Base-by-base conservation (phyloP, 2,329 filamentous ascomycete species). In the Fusarium humuli region DNA sequence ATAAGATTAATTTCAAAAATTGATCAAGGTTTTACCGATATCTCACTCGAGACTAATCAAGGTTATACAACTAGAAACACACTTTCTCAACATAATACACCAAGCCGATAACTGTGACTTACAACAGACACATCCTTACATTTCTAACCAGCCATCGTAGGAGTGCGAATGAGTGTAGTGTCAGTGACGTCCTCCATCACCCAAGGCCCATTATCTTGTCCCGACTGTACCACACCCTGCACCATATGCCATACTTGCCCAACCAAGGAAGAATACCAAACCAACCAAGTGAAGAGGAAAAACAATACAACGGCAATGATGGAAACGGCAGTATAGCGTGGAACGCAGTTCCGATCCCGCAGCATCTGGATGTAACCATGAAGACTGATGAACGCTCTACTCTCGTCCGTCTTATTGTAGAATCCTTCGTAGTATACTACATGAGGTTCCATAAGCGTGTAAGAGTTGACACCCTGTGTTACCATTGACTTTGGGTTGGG, bases 381-480 rank as follows among this genome's bases (percentile, higher is more conserved):
- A 10, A 78, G 53, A 20, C 63, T 69, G 4, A 70, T 45, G 22
- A 73, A 70, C 10, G 32, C 46, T 18, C 56, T 53, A 4, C 53
- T 29, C 46, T 80, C 77, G 6, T 75, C 73, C 5, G 27, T 29
- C 18, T 75, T 70, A 12, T 71, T 23, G 7, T 59, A 22, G 3
- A 68, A 57, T 12, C 79, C 78, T 13, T 71, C 53, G 22, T 80
- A 80, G 53, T 75, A 80, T 14, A 77, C 70, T 14, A 75, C 77
- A 13, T 75, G 74, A 10, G 77, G 63, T 6, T 74, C 59, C 62
- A 75, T 65, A 23, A 78, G 60, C 5, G 37, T 74, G 45, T 73
- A 74, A 9, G 63, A 66, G 12, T 46, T 59, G 13, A 65, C 66
- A 13, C 75, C 73, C 12, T 60, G 37, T 4, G 40, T 29, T 11